Conservation (phyloP, 164 flowering plant genomes). For the Hamamelis virginiana region DNA sequence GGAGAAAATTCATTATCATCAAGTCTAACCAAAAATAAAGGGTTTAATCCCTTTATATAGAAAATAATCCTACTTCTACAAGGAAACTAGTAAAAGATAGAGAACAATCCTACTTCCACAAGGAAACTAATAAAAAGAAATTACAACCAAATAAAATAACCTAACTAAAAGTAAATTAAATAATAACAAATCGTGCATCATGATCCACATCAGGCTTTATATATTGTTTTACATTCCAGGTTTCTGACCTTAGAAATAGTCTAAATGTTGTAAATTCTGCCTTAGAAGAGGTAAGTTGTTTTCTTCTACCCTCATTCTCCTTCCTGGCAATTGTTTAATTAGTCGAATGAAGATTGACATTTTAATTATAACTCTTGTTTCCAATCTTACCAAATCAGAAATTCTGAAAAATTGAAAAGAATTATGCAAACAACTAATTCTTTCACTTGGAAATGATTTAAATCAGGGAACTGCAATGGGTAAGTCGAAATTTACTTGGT, state of each 20-base stretch:
- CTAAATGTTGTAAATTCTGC: conserved; percentile 49
- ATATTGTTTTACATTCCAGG: too few relatives aligned
- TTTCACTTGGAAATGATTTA: conserved; percentile 70
- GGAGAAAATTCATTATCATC: too few relatives aligned
- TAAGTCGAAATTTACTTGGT: conserved; percentile 17
- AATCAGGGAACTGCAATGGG: conserved; percentile 81
- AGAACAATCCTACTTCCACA: too few relatives aligned
- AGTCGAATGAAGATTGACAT: background rate
- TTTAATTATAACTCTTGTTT: conserved; percentile 10
- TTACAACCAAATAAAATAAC: too few relatives aligned
- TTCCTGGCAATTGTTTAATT: background rate
- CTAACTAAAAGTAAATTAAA: too few relatives aligned
- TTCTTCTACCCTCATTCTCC: background rate
- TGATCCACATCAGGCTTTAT: too few relatives aligned
- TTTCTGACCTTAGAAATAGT: conserved; percentile 55
- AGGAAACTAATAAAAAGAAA: too few relatives aligned
- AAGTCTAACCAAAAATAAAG: too few relatives aligned
- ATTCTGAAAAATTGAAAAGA: conserved; percentile 60
- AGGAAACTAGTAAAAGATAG: too few relatives aligned
- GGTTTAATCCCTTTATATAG: too few relatives aligned
- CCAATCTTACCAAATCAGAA: conserved; percentile 44
- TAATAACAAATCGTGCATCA: too few relatives aligned
- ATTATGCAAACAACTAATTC: conserved; percentile 76
- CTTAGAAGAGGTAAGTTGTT: conserved; percentile 55
- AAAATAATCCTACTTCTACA: too few relatives aligned